These are phyloP conservation scores for Erucastrum elatum DNA, from an alignment of 345 rosid species.

Conservation along the genomic window DNA sequence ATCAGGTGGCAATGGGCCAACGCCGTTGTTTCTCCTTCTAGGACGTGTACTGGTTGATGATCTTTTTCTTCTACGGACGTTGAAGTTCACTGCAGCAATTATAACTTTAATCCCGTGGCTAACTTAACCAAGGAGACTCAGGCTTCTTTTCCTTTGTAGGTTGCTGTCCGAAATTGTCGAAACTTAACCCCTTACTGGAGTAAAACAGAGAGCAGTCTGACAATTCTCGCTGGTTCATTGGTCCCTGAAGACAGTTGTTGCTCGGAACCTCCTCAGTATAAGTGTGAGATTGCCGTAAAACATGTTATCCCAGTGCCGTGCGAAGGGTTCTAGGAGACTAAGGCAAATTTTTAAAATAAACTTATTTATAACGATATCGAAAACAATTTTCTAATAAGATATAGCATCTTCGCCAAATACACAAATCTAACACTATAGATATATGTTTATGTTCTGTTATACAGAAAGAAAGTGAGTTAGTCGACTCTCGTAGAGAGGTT, in stretches of 20 bases:
- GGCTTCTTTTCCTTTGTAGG: constrained; percentile 11
- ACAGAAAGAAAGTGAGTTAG: too few relatives aligned
- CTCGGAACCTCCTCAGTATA: constrained; percentile 44
- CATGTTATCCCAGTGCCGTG: constrained; percentile 40
- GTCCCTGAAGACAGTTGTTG: constrained; percentile 38
- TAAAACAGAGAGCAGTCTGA: constrained; percentile 36
- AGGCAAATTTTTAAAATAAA: too few relatives aligned
- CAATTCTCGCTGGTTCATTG: constrained; percentile 9
- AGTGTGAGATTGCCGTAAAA: constrained; percentile 61
- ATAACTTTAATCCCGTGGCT: constrained; percentile 48
- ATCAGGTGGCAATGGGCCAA: constrained; percentile 63
- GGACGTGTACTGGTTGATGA: constrained; percentile 28
- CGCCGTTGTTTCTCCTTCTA: constrained; percentile 47
- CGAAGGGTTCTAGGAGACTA: too few relatives aligned
- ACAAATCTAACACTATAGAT: too few relatives aligned
- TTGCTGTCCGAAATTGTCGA: constrained; percentile 27
- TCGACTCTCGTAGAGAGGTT: too few relatives aligned
- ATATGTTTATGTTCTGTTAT: too few relatives aligned
- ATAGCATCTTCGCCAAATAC: too few relatives aligned
- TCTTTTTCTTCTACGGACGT: constrained; percentile 45
- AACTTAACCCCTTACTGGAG: constrained; percentile 22
- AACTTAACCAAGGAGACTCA: constrained; percentile 44
- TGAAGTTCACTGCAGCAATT: constrained; percentile 55
- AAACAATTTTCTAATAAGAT: too few relatives aligned
- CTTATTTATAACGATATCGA: too few relatives aligned